Conservation (phyloP, 2,329 filamentous ascomycete species). For the Podosphaera xanthii region DNA sequence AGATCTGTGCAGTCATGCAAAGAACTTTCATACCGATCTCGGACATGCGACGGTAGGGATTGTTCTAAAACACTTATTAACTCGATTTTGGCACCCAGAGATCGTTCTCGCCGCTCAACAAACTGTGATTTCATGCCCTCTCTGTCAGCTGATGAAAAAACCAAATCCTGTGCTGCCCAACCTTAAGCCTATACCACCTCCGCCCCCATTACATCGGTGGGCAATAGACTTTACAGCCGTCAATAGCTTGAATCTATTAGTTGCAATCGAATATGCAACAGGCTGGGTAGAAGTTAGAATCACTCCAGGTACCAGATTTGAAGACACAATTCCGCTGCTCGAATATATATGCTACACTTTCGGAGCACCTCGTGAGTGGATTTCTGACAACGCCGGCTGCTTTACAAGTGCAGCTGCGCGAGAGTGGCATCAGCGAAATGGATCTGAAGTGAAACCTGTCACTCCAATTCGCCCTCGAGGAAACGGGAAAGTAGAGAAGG, state of each 20-base stretch:
- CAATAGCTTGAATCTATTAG: not conserved
- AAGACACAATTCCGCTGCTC: not conserved
- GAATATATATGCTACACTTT: not conserved
- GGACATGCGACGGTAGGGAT: not conserved
- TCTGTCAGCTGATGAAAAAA: not conserved
- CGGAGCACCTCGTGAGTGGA: not conserved
- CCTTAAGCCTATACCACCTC: not conserved
- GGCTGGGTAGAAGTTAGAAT: not conserved
- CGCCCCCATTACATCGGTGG: not conserved
- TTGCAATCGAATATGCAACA: not conserved
- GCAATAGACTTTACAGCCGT: not conserved
- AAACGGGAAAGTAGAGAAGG: not conserved
- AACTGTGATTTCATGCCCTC: not conserved
- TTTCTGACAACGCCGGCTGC: not conserved
- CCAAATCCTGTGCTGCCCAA: not conserved
- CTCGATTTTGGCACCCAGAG: not conserved
- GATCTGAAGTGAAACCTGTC: not conserved
- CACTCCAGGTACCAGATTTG: not conserved
- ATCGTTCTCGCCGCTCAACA: not conserved
- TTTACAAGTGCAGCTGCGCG: not conserved
- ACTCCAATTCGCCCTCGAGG: not conserved
- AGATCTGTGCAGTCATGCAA: not conserved
- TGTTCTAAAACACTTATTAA: not conserved
- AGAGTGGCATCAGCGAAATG: not conserved
- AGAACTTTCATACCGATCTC: not conserved